Conservation (phyloP, 2,329 filamentous ascomycete genomes). For the Graphilbum fragrans region DNA sequence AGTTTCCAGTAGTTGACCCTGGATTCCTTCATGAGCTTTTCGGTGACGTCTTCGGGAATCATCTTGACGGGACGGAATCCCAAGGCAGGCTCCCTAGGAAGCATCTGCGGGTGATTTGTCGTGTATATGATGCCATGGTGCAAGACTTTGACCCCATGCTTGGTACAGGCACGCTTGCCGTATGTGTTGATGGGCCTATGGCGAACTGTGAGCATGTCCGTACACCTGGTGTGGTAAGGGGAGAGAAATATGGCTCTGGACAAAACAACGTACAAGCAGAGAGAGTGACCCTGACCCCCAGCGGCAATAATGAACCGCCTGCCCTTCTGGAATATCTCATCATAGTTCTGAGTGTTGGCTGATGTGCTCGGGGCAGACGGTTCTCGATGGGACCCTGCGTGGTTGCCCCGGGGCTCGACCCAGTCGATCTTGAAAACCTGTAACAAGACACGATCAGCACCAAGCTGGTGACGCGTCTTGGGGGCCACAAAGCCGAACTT, state of each 20-base stretch:
- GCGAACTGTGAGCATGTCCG: constrained; percentile 1
- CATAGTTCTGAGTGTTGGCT: constrained; percentile 9
- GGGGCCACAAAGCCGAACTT: too few relatives aligned
- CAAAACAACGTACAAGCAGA: constrained; percentile 38
- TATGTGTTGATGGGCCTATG: constrained; percentile 44
- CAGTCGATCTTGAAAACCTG: constrained; percentile 4
- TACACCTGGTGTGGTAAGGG: too few relatives aligned
- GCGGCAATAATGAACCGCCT: constrained; percentile 40
- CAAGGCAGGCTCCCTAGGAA: constrained; percentile 30
- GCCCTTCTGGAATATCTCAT: not conserved
- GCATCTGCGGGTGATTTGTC: constrained; percentile 17
- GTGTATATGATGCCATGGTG: constrained; percentile 43
- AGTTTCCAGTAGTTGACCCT: constrained; percentile 47
- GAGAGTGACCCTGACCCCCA: constrained; percentile 37
- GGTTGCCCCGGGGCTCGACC: not conserved
- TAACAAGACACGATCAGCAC: not conserved
- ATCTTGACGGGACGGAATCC: constrained; percentile 35
- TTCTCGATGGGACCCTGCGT: constrained; percentile 27
- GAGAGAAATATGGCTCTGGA: not conserved
- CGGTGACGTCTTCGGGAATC: constrained; percentile 26
- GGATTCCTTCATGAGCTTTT: constrained; percentile 35
- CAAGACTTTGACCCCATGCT: constrained; percentile 36
- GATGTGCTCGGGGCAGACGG: constrained; percentile 37
- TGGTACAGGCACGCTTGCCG: constrained; percentile 36
- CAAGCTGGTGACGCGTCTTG: too few relatives aligned